Base-by-base conservation (phyloP, 352 stramenopile species). In the Phytophthora agathidicida region DNA sequence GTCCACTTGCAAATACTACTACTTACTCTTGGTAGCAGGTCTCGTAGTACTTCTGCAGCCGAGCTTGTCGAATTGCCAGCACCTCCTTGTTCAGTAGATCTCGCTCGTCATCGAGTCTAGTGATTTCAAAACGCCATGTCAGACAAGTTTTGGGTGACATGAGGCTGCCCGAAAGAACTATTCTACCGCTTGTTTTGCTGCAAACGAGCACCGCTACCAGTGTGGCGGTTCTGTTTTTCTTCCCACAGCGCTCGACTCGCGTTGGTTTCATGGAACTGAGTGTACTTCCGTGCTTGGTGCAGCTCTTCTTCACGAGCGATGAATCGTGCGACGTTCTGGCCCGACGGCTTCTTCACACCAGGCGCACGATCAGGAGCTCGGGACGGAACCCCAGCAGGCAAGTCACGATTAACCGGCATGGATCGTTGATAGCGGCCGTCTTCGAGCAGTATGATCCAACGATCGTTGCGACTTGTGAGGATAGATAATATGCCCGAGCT, bases 51-150 rank as follows among this genome's bases (percentile, higher is more conserved):
- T 80, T 71, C 44, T 85, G 75, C 19, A 92, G 55, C 19, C 84
- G 77, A 53, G 86, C 81, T 20, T 80, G 70, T 16, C 84, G 76
- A 35, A 91, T 80, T 14, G 76, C 61, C 17, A 91, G 60, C 10
- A 90, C 57, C 31, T 92, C 80, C 41, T 88, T 89, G 67, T 88
- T 91, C 49, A 91, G 50, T 35, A 94, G 31, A n/a, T 92, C 74
- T 51, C 89, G 77, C 45, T 94, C 84, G 56, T 92, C 81, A 13
- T 65, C 65, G 7, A 91, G 56, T 20, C 83, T 93, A 35, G 20
- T 3, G 8, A 43, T 19, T 32, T 3, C 4, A 27, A 31, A 13
- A 35, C 8, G 14, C 51, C 8, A 22, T 26, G 47, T 27, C 20
- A 54, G n/a, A 61, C n/a, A 39, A 49, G 5, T 22, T 4, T 30